Evolutionary conservation across 2,329 filamentous ascomycete genomes (phyloP).

Genomic region (Hymenoscyphus fraxineus): DNA sequence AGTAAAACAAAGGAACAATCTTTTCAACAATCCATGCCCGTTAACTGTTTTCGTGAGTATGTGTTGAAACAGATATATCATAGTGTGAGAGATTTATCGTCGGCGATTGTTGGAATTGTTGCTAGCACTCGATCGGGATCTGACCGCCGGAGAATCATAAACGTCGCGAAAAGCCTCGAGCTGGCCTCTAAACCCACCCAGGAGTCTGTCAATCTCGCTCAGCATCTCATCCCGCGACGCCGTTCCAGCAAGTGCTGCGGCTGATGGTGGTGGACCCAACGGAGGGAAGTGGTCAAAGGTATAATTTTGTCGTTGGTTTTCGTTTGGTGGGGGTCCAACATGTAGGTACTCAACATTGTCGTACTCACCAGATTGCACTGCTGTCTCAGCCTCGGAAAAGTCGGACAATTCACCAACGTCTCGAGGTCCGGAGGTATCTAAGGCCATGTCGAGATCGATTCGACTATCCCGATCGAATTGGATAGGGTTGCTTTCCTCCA

Average conservation of each 20-base stretch:
- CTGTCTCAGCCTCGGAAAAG: conserved; percentile 30
- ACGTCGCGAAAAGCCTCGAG: conserved; percentile 29
- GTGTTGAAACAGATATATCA: neutral
- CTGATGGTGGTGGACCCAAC: conserved; percentile 27
- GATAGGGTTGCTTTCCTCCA: conserved; percentile 43
- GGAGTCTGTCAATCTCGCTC: conserved; percentile 25
- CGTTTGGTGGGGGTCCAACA: conserved; percentile 20
- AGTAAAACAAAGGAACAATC: too few relatives aligned
- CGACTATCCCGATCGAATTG: conserved; percentile 42
- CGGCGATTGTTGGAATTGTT: neutral
- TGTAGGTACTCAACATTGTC: conserved; percentile 17
- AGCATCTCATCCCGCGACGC: conserved; percentile 28
- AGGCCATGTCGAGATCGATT: conserved; percentile 18
- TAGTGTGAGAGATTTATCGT: neutral
- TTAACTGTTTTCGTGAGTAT: too few relatives aligned
- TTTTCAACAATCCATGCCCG: too few relatives aligned
- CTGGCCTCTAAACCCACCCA: conserved; percentile 26
- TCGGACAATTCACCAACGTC: conserved; percentile 32
- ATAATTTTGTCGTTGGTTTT: conserved; percentile 17
- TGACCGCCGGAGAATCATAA: conserved; percentile 21
- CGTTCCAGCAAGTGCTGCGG: conserved; percentile 25
- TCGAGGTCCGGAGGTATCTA: conserved; percentile 12
- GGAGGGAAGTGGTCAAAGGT: conserved; percentile 24
- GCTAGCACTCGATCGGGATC: neutral
- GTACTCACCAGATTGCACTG: conserved; percentile 16